Conservation (phyloP, 1,139 yeast genomes). For the Spathaspora jeffriesii region DNA sequence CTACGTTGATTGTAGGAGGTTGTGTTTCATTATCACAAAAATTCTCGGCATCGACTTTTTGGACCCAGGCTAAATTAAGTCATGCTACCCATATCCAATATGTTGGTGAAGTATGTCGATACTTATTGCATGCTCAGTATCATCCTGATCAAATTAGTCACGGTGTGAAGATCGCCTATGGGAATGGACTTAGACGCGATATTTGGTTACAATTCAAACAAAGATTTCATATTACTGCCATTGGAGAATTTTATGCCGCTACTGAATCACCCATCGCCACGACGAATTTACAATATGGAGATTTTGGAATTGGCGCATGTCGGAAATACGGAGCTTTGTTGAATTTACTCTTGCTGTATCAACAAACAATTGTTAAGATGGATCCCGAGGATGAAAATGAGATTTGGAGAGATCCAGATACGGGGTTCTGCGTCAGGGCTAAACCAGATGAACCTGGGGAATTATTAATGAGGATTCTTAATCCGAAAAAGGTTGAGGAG, state of each 20-base stretch:
- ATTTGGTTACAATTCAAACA: constrained; percentile 83
- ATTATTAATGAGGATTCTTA: constrained; percentile 71
- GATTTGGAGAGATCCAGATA: constrained; percentile 66
- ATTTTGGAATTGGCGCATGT: constrained; percentile 87
- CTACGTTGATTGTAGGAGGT: constrained; percentile 66
- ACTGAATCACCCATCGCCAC: constrained; percentile 93
- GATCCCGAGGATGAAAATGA: constrained; percentile 80
- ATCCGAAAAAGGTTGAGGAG: constrained; percentile 62
- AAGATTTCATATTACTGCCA: constrained; percentile 70
- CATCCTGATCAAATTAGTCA: constrained; percentile 73
- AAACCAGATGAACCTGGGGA: constrained; percentile 77
- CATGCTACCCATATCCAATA: constrained; percentile 85
- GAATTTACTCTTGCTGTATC: constrained; percentile 51
- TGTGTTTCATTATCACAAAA: constrained; percentile 78
- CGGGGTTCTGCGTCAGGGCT: constrained; percentile 55
- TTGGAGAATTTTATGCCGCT: constrained; percentile 94
- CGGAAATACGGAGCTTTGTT: constrained; percentile 77
- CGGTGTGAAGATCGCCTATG: constrained; percentile 72
- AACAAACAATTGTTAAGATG: constrained; percentile 68
- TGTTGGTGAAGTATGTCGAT: constrained; percentile 96
- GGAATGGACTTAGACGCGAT: constrained; percentile 93
- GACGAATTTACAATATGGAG: constrained; percentile 79
- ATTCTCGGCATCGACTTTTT: constrained; percentile 82
- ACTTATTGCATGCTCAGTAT: constrained; percentile 66
- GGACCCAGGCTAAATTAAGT: constrained; percentile 83